A percentile compares a stretch with the other conserved stretches of the same genome.
phyloP scores from a whole-genome alignment of 768 basidiomycete genomes.

The Ramaria sp. region DNA sequence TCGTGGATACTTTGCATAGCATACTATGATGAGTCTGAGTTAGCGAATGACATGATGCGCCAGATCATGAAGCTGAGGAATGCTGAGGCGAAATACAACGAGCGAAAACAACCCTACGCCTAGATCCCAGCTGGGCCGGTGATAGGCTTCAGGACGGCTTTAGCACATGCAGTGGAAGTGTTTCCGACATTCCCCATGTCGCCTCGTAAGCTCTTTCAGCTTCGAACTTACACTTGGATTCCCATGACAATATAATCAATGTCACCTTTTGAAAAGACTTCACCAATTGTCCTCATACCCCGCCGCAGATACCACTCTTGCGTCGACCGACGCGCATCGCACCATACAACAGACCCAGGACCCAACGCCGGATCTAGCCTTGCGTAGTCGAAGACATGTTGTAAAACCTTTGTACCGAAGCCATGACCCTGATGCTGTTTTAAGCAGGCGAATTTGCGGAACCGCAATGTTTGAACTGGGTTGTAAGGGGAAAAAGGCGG shows the following conservation, averaged over 20 bases:
- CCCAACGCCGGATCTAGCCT: conserved; percentile 24
- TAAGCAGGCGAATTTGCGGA: conserved; percentile 54
- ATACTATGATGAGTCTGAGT: no score
- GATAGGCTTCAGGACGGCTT: no score
- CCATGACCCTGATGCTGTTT: conserved; percentile 40
- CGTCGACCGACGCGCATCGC: conserved; percentile 41
- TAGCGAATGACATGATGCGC: no score
- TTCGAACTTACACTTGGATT: conserved; percentile 18
- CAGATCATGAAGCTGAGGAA: no score
- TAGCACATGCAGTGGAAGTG: no score
- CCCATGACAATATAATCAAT: conserved; percentile 51
- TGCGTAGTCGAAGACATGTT: conserved; percentile 28
- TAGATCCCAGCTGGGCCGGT: no score
- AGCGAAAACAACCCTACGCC: no score
- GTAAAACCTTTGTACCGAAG: conserved; percentile 40
- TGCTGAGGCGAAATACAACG: no score
- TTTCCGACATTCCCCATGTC: no score
- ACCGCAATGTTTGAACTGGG: conserved; percentile 20
- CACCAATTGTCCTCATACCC: conserved; percentile 40
- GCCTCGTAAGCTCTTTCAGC: not conserved
- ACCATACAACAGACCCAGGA: conserved; percentile 37
- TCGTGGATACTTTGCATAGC: no score
- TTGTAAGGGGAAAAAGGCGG: conserved; percentile 8
- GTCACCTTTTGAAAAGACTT: conserved; percentile 39
- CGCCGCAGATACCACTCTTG: conserved; percentile 42